Base-by-base conservation (phyloP, 2,329 filamentous ascomycete genomes). In the Talaromyces marneffei region DNA sequence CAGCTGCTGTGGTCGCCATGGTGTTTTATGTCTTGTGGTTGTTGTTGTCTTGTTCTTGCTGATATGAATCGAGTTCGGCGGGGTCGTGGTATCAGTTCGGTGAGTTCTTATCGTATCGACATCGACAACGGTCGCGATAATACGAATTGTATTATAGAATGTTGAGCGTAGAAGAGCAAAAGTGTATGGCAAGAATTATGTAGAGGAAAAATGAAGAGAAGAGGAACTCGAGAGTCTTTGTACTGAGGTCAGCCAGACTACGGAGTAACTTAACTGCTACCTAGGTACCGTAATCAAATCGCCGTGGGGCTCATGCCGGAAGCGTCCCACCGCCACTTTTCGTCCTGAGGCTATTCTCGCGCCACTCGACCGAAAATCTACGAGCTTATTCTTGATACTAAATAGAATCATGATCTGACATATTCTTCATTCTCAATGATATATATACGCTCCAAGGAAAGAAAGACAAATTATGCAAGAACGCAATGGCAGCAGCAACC, bases 1-100 rank as follows among this genome's bases (percentile, higher is more conserved):
- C 74, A 42, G 75, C 73, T 37, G 74, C 67, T 53, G 79, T 75
- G 42, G 77, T 77, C 61, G 78, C 74, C 73, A 79, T 79, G 53
- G 9, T 53, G 42, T 27, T 53, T 33, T 52, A n/a, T 55, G 18
- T 57, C 16, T 42, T 6, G 44, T 14, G 48, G 10, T 23, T 12
- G 33, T 35, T 35, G 5, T 35, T 35, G 10, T 10, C 9, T 14
- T 23, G 40, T 20, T 33, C 23, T 31, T 50, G 35, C 1, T 58
- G 57, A 52, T 53, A 12, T 35, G 25, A 27, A 27, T 50, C 18
- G 50, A 6, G 31, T 27, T 55, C 52, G 33, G 48, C 29, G 29
- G 48, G 29, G 29, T 52, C 25, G 29, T 16, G n/a, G 5, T 33
- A 33, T 33, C 27, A 14, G 18, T 42, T 37, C 14, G n/a, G 18